Conservation (phyloP, 768 basidiomycete species). For the Kwoniella dendrophila region DNA sequence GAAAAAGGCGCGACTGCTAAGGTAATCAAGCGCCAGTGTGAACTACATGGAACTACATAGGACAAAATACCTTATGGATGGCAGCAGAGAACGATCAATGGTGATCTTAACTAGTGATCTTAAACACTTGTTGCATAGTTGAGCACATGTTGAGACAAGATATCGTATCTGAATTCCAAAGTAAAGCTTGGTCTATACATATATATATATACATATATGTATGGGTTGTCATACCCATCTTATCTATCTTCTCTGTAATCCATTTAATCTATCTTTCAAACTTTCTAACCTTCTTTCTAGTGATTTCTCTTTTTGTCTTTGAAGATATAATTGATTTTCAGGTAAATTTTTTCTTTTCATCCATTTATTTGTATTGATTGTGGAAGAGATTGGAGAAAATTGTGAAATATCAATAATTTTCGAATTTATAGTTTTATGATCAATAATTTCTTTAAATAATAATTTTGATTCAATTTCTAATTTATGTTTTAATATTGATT, state of each 20-base stretch:
- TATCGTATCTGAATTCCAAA: too few species aligned
- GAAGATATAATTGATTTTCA: slow-evolving; percentile 75
- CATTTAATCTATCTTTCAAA: slow-evolving; percentile 13
- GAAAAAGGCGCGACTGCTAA: too few species aligned
- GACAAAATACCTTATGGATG: too few species aligned
- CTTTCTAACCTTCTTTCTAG: slow-evolving; percentile 21
- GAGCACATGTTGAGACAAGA: too few species aligned
- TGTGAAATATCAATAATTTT: slow-evolving; percentile 80
- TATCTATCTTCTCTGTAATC: neutral
- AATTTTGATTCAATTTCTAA: slow-evolving; percentile 80
- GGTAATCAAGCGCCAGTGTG: too few species aligned
- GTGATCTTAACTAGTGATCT: too few species aligned
- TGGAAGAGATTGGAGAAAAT: slow-evolving; percentile 59
- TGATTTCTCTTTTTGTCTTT: slow-evolving; percentile 55
- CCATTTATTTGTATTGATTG: slow-evolving; percentile 61
- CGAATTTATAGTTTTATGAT: slow-evolving; percentile 78
- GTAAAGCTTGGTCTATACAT: too few species aligned
- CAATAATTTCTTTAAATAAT: slow-evolving; percentile 84
- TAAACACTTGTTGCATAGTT: too few species aligned
- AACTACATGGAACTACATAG: too few species aligned
- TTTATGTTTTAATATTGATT: slow-evolving; percentile 57
- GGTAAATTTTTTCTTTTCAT: slow-evolving; percentile 77
- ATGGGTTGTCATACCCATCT: too few species aligned
- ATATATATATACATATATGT: too few species aligned
- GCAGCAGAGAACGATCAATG: too few species aligned